Evolutionary conservation across 1,139 yeast species (phyloP).

Genomic region (Saccharomyces hybrid): DNA sequence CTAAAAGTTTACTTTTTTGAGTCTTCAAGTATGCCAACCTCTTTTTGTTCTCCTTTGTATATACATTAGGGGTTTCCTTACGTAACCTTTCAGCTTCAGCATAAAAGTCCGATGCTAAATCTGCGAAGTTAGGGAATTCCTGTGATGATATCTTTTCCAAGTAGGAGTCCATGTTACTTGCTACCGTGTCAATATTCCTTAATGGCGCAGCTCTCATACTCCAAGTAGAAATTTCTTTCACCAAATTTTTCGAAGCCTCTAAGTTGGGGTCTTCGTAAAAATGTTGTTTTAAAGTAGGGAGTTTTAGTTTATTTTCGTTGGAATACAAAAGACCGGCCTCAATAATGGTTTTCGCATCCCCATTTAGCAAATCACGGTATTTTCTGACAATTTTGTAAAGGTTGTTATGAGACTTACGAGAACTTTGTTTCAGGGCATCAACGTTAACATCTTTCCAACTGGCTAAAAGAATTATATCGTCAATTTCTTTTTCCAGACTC

Average conservation of each 20-base stretch:
- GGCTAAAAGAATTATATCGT: constrained; percentile 79
- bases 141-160: constrained; percentile 35
- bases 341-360: constrained; percentile 48
- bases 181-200: constrained; percentile 44
- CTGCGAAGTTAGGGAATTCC: constrained; percentile 36
- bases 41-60: constrained; percentile 71
- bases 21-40: constrained; percentile 62
- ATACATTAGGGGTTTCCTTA: constrained; percentile 66
- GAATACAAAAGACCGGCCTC: constrained; percentile 49
- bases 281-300: constrained; percentile 3
- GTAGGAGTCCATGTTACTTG: constrained; percentile 49
- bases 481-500: constrained; percentile 65
- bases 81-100: constrained; percentile 57
- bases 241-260: constrained; percentile 11
- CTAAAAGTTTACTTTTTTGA: constrained; percentile 70
- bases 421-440: constrained; percentile 88
- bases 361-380: constrained; percentile 58
- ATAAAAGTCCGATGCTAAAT: constrained; percentile 47
- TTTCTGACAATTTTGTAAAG: constrained; percentile 80
- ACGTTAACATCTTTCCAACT: constrained; percentile 97
- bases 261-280: constrained; percentile 11
- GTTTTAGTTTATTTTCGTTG: constrained; percentile 1
- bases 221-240: constrained; percentile 41
- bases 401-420: constrained; percentile 76
- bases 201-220: constrained; percentile 48